Percentiles rank a stretch among this genome's conserved stretches.
Evolutionary conservation across 805 yeast genomes (phyloP).

Genomic region (Cyberlindnera sargentensis): DNA sequence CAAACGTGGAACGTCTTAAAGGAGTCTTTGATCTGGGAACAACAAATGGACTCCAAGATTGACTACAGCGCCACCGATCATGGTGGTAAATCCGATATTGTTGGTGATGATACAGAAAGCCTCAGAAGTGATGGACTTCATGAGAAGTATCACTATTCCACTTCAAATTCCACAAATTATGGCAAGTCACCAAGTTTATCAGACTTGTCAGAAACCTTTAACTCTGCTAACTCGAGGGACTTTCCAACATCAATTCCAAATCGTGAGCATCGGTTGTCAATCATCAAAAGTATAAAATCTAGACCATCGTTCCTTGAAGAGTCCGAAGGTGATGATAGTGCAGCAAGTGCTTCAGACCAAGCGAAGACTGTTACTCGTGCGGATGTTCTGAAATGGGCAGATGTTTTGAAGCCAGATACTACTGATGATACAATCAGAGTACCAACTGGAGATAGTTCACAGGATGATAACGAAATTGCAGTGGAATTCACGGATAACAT

Average conservation of each 20-base stretch:
- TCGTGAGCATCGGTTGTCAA: constrained; percentile 1
- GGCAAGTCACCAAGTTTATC: constrained; percentile 24
- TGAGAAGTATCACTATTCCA: constrained; percentile 19
- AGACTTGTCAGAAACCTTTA: constrained; percentile 21
- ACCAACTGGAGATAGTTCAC: too few species aligned
- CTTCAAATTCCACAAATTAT: constrained; percentile 22
- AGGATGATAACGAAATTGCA: constrained; percentile 19
- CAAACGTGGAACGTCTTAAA: constrained; percentile 59
- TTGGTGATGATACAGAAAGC: constrained; percentile 10
- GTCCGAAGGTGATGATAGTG: constrained; percentile 17
- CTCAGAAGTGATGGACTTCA: constrained; percentile 10
- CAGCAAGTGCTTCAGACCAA: background rate
- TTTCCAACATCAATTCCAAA: background rate
- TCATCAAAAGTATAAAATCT: constrained; percentile 3
- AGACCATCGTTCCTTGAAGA: constrained; percentile 8
- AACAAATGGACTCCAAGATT: constrained; percentile 3
- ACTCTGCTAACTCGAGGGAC: constrained; percentile 11
- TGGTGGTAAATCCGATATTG: background rate
- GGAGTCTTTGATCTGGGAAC: constrained; percentile 36
- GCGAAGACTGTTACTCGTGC: constrained; percentile 10
- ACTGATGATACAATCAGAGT: background rate
- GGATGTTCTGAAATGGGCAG: constrained; percentile 20
- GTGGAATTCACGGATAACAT: constrained; percentile 12
- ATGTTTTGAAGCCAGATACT: constrained; percentile 7
- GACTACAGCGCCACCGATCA: background rate